Percentiles rank a stretch among this genome's conserved stretches.
phyloP scores from a whole-genome alignment of 306 rosid species.

The Cucumis hystrix region DNA sequence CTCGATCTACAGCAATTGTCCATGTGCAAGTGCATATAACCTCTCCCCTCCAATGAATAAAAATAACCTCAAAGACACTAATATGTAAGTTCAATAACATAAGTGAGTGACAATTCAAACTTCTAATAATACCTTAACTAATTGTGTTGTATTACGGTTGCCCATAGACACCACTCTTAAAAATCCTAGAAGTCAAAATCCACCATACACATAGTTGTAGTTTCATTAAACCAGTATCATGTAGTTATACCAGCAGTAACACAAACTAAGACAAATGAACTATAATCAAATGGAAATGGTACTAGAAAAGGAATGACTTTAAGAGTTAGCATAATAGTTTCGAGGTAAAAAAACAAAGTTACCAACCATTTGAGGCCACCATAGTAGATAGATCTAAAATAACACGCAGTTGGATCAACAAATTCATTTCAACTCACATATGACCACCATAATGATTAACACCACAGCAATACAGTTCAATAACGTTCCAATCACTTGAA shows the following conservation, averaged over 20 bases:
- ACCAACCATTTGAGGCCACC: background rate
- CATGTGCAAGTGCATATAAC: too few species aligned
- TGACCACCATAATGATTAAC: background rate
- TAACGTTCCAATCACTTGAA: background rate
- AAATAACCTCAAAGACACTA: too few species aligned
- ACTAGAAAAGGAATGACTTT: background rate
- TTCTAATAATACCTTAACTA: background rate
- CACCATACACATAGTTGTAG: background rate
- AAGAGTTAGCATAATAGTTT: background rate
- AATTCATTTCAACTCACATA: background rate
- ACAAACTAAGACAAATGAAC: background rate
- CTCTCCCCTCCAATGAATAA: too few species aligned
- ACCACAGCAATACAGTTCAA: conserved; percentile 1
- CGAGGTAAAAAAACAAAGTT: background rate
- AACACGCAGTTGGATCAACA: background rate
- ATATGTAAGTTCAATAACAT: too few species aligned
- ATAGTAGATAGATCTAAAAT: background rate
- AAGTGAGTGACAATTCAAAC: too few species aligned
- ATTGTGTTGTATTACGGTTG: background rate
- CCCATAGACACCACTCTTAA: background rate
- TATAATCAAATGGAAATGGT: background rate
- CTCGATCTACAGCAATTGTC: too few species aligned
- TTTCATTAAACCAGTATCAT: background rate
- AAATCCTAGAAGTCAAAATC: background rate
- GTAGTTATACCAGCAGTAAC: background rate